phyloP scores from a whole-genome alignment of 345 rosid species.

The Ceriops zippeliana region DNA sequence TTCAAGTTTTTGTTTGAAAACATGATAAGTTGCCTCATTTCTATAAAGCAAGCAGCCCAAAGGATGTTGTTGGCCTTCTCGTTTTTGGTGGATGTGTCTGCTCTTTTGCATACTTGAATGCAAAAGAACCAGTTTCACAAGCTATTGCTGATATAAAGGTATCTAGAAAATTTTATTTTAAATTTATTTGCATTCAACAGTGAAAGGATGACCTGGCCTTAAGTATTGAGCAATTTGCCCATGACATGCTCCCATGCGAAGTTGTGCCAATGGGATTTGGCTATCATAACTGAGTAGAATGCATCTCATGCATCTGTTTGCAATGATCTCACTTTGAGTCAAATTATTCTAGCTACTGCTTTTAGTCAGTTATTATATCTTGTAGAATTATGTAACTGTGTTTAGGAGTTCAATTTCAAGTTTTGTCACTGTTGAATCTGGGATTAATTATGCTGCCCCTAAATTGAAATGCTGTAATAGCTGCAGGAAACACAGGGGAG shows the following conservation, averaged over 20 bases:
- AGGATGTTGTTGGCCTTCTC: slow-evolving; percentile 58
- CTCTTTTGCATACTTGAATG: slow-evolving; percentile 63
- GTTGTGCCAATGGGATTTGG: too few species aligned
- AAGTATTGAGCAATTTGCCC: too few species aligned
- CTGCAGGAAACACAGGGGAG: too few species aligned
- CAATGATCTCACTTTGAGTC: background rate
- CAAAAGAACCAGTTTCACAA: slow-evolving; percentile 74
- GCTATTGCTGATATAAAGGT: slow-evolving; percentile 87
- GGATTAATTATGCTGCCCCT: too few species aligned
- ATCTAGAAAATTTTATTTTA: background rate
- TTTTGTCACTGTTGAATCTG: too few species aligned
- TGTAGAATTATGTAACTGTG: too few species aligned
- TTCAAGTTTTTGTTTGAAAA: slow-evolving; percentile 16
- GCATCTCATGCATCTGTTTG: too few species aligned
- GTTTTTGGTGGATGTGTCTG: slow-evolving; percentile 58
- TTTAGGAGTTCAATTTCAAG: too few species aligned
- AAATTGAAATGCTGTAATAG: too few species aligned
- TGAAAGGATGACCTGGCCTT: background rate
- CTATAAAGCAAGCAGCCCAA: slow-evolving; percentile 56
- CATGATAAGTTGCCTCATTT: slow-evolving; percentile 21
- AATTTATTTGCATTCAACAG: background rate
- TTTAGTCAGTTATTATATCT: too few species aligned
- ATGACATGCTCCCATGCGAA: too few species aligned
- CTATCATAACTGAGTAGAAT: too few species aligned
- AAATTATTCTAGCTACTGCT: background rate